phyloP scores from a whole-genome alignment of 2,329 filamentous ascomycete genomes.

The Xylaria multiplex region DNA sequence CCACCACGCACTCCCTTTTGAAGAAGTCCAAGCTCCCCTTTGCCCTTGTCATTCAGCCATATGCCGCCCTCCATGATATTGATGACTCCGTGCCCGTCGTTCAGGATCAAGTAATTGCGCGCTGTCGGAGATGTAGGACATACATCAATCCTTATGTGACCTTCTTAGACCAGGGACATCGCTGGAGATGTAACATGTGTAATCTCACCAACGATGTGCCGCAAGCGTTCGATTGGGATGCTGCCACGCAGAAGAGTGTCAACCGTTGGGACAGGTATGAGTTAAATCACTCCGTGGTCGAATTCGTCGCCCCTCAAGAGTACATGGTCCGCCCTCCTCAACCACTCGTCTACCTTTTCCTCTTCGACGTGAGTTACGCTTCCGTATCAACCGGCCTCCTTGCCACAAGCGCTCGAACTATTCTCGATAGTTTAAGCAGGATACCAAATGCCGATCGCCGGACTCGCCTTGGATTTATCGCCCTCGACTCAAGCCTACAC shows the following conservation, averaged over 20 bases:
- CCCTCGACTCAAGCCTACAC: constrained; percentile 92
- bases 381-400: constrained; percentile 90
- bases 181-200: constrained; percentile 99
- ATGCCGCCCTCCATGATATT: constrained; percentile 88
- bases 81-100: constrained; percentile 93
- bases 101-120: constrained; percentile 95
- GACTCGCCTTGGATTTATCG: constrained; percentile 92
- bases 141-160: constrained; percentile 98
- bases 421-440: constrained; percentile 91
- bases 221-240: constrained; percentile 99
- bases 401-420: constrained; percentile 91
- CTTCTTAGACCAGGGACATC: constrained; percentile 95
- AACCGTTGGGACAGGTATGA: constrained; percentile 93
- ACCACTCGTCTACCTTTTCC: constrained; percentile 93
- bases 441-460: constrained; percentile 98
- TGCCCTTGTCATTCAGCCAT: constrained; percentile 95
- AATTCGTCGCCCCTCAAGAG: constrained; percentile 97
- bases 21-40: constrained; percentile 98
- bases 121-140: constrained; percentile 92
- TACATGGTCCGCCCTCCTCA: constrained; percentile 99
- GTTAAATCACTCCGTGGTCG: constrained; percentile 94
- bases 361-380: constrained; percentile 93
- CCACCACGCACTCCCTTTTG: constrained; percentile 88
- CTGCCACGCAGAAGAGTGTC: constrained; percentile 86
- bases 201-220: constrained; percentile 98